These are phyloP conservation scores for Mycena albidolilacea DNA, from an alignment of 768 basidiomycete genomes.

Conservation along the genomic window DNA sequence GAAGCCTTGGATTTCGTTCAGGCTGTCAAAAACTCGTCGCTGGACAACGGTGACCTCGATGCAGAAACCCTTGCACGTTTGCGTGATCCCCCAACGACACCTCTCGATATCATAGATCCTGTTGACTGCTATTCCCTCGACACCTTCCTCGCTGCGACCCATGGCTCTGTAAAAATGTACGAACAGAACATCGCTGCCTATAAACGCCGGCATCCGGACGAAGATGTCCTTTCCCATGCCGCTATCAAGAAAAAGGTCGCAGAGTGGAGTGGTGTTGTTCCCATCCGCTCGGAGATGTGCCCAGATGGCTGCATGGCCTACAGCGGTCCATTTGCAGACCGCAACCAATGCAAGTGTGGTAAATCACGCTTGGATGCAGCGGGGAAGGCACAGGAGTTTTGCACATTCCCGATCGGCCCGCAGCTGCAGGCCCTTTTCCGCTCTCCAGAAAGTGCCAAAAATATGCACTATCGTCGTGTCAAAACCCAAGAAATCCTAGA, in stretches of 20 bases:
- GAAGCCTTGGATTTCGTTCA: background rate
- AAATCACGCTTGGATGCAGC: background rate
- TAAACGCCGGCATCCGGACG: slow-evolving; percentile 1
- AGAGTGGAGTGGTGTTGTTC: background rate
- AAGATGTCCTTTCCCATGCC: background rate
- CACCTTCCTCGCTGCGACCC: background rate
- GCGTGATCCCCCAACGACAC: background rate
- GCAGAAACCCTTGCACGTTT: background rate
- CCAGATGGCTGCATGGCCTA: background rate
- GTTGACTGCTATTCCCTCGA: background rate
- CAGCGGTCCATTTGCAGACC: background rate
- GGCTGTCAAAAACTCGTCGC: background rate
- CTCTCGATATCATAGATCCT: slow-evolving; percentile 1
- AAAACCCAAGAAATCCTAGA: too few relatives aligned
- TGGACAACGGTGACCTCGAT: slow-evolving; percentile 20
- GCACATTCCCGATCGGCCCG: background rate
- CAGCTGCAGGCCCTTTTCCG: background rate
- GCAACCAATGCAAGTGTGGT: background rate
- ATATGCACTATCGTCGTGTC: slow-evolving; percentile 3
- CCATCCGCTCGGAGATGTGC: background rate
- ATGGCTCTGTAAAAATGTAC: slow-evolving; percentile 3
- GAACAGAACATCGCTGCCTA: background rate
- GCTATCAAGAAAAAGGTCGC: too few relatives aligned
- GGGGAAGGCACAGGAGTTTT: background rate
- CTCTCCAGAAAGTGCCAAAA: background rate